Evolutionary conservation across 2,329 filamentous ascomycete species (phyloP), one percentile per base, ranked within the genome.

Genomic region (Cordyceps militaris): DNA sequence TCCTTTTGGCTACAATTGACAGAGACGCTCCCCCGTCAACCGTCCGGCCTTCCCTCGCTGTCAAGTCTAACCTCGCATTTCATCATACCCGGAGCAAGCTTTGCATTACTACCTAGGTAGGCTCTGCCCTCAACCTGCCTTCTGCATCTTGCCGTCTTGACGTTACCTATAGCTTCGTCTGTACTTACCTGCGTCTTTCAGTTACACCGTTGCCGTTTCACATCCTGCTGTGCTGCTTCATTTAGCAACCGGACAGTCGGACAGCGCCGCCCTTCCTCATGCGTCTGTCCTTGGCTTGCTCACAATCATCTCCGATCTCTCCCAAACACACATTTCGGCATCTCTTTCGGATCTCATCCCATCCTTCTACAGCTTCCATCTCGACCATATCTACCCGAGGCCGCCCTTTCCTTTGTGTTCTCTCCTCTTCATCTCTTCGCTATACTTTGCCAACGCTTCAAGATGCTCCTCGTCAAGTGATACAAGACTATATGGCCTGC

Each of bases 151-250:
- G 34, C 23, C 47, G 28, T 16, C 23, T 28, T 47, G 38, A 46
- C 38, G 30, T 26, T 32, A 23, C 30, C 47, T 30, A 21, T 34
- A 4, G 4, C 30, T 11, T 51, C 40, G 19, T 26, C 19, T 46
- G 6, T 47, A 53, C 54, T 30, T 44, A 28, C 26, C 28, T 38
- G 6, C 24, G 11, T 16, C 16, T 16, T 30, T 11, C 8, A 57
- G 55, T 57, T 51, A 57, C 55, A 57, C 47, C 30, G 55, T 51
- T 51, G 32, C 16, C 32, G 55, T 57, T 57, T 51, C 55, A 57
- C 55, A 57, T 51, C 47, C 55, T 51, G 55, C 55, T 49, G 47
- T 57, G 55, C 14, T 44, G 50, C 47, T 51, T 30, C 32, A 46
- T 30, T n/a, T 28, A 34, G 47, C 55, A 57, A 44, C 55, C 47